Evolutionary conservation across 1,139 yeast genomes (phyloP), one percentile per base, ranked within the genome.

Genomic region (Magnusiomyces suaveolens): DNA sequence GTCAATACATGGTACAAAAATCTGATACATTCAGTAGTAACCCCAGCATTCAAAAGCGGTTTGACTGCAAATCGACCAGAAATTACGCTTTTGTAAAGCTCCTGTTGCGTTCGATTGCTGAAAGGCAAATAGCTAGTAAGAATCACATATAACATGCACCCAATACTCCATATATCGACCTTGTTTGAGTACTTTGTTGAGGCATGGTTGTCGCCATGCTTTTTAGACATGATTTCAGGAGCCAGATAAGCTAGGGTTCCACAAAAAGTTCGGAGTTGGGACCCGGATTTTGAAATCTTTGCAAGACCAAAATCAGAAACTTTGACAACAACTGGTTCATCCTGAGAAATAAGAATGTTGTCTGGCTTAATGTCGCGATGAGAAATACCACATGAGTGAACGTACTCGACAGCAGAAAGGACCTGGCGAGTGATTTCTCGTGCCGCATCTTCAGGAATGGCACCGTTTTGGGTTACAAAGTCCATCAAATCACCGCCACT

Each of bases 401-500:
- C 95, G 63, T 92, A 90, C 47, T 81, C 78, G 2, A 92, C 84
- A 0, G 96, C 97, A 57, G 82, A 81, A 44, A 92, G 70, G 2
- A 92, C 83, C 68, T 92, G 98, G 60, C 80, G 80, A 1, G 95
- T 78, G 23, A 92, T 87, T 55, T 87, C 96, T 60, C 85, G 82
- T 3, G 92, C 85, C 1, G 95, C 95, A 53, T 82, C 89, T 68
- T 90, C 98, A 21, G 94, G 89, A 43, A 90, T 86, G 3, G 94
- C 81, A 1, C 97, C 97, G 68, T 87, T 85, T 1, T 90, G 87
- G 0, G 95, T 92, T 1, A 90, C 95, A 71, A 87, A 89, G 70
- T 73, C 97, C 98, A 92, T 92, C 57, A 92, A 73, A 68, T 92
- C 98, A 16, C 98, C 98, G 12, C 97, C 97, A 0, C 95, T 84